Base-by-base conservation (phyloP, 352 stramenopile genomes). In the Peronospora destructor region DNA sequence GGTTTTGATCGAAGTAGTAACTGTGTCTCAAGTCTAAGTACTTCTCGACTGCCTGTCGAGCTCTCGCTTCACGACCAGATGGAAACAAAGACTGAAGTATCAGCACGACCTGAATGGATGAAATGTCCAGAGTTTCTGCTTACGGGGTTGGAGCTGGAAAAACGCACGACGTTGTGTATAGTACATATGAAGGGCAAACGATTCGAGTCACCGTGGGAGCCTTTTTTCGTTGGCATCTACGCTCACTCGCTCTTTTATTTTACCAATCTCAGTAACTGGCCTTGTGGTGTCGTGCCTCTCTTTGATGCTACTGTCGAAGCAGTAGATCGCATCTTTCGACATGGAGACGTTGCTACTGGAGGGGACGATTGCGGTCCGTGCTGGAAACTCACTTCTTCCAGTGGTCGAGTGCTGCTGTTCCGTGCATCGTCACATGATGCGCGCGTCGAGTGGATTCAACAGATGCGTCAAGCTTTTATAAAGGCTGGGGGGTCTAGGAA, bases 171-270 rank as follows among this genome's bases (percentile, higher is more conserved):
- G 19, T 50, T 85, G 23, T 64, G 71, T 48, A 60, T 70, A 12
- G 51, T 85, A 11, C 63, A 74, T 58, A 83, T 82, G 59, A 85
- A 84, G 47, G 77, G 74, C 23, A 67, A 81, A 37, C 68, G 75
- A 33, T 88, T 88, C 30, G 74, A 86, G 53, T 80, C 70, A 6
- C 61, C 66, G 6, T 88, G 77, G 77, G 61, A 70, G 21, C 61
- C 66, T 14, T 76, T 68, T 38, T 76, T 80, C 19, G 74, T 88
- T 13, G 70, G 66, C 7, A 40, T 88, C 8, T 84, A 85, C 45
- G 73, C 73, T 21, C 61, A 79, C 45, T 59, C 64, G 40, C 66
- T 88, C 14, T 86, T 84, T 44, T 85, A 83, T 53, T 88, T 77
- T 48, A 71, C 80, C 4, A 54, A 72, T n/a, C 40, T 74, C 16